These are phyloP conservation scores for Multifurca ochricompacta DNA, from an alignment of 768 basidiomycete genomes.

Conservation along the genomic window DNA sequence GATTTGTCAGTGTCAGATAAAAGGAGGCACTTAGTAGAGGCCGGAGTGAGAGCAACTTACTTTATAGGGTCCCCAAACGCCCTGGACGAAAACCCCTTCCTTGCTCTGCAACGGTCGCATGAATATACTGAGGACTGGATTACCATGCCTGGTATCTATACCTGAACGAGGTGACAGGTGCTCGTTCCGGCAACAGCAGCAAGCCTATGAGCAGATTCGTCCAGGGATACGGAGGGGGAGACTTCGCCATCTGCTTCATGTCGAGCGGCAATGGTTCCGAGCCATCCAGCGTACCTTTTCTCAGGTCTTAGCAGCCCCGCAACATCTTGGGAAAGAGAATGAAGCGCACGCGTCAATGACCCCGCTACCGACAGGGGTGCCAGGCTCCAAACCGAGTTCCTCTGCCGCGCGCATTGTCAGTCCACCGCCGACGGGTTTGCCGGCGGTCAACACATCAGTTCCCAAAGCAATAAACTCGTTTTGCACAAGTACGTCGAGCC, in stretches of 20 bases:
- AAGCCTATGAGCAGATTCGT: slow-evolving; percentile 73
- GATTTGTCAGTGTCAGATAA: slow-evolving; percentile 19
- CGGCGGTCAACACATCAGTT: slow-evolving; percentile 65
- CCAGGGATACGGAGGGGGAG: slow-evolving; percentile 51
- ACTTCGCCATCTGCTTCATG: slow-evolving; percentile 43
- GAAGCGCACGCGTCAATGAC: slow-evolving; percentile 83
- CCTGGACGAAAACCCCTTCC: slow-evolving; percentile 77
- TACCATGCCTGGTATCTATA: slow-evolving; percentile 25
- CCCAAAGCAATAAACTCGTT: slow-evolving; percentile 67
- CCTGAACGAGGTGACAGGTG: slow-evolving; percentile 92
- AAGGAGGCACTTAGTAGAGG: slow-evolving; percentile 4
- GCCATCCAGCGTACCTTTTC: slow-evolving; percentile 85
- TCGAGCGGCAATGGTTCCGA: slow-evolving; percentile 87
- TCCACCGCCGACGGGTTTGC: slow-evolving; percentile 78
- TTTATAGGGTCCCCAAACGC: slow-evolving; percentile 90
- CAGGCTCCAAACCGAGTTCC: slow-evolving; percentile 77
- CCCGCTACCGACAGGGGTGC: slow-evolving; percentile 89
- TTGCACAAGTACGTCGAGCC: slow-evolving; percentile 61
- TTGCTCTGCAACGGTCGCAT: slow-evolving; percentile 47
- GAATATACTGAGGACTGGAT: background rate
- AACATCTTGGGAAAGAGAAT: background rate
- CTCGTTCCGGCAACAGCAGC: slow-evolving; percentile 95
- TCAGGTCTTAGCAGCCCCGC: slow-evolving; percentile 3
- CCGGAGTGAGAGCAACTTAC: slow-evolving; percentile 29
- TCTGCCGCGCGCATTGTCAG: slow-evolving; percentile 70